Conservation (phyloP, 345 rosid genomes). For the Odontarrhena argentea region DNA sequence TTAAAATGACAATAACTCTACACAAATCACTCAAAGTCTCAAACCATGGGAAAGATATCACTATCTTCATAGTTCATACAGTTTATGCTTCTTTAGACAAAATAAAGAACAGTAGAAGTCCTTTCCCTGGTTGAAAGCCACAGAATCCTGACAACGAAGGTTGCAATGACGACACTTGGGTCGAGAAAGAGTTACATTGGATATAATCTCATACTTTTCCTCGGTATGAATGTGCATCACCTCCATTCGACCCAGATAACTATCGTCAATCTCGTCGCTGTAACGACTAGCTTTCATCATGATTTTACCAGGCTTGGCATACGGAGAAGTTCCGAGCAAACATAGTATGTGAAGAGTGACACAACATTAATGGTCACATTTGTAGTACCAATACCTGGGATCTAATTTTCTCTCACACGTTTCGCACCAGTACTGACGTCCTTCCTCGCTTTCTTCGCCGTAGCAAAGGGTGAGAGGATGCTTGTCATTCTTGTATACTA, state of each 20-base stretch:
- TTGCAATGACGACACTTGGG: neutral
- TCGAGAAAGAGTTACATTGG: neutral
- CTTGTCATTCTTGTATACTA: neutral
- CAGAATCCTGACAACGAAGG: neutral
- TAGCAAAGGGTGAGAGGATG: neutral
- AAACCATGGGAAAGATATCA: too few relatives aligned
- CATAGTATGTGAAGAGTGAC: neutral
- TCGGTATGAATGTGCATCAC: neutral
- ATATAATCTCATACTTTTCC: neutral
- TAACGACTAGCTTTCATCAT: neutral
- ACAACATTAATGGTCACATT: neutral
- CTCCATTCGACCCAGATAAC: too few relatives aligned
- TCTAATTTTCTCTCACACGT: neutral
- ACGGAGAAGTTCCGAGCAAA: neutral
- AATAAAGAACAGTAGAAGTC: too few relatives aligned
- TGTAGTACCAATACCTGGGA: neutral
- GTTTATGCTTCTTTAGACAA: too few relatives aligned
- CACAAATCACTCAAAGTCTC: too few relatives aligned
- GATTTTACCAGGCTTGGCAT: neutral
- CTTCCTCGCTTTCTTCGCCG: neutral
- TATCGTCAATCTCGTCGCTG: neutral
- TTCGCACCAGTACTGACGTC: conserved; percentile 6
- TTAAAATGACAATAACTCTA: too few relatives aligned
- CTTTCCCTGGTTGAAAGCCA: neutral
- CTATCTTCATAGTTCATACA: too few relatives aligned